Evolutionary conservation across 2,329 filamentous ascomycete species (phyloP).

Genomic region (Fusarium phyllophilum): DNA sequence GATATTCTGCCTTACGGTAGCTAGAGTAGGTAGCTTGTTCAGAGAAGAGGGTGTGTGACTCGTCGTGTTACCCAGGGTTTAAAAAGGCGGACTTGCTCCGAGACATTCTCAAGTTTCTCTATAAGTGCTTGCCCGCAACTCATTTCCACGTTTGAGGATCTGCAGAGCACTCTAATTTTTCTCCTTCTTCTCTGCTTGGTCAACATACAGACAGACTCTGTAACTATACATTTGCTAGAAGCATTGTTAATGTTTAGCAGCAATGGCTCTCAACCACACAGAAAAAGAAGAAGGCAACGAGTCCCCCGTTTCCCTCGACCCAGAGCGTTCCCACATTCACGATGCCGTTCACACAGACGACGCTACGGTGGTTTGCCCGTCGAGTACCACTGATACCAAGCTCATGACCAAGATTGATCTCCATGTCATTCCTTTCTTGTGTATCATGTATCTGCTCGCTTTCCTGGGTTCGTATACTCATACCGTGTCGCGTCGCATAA

Average conservation of each 20-base stretch:
- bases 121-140: constrained; percentile 17
- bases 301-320: constrained; percentile 36
- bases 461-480: constrained; percentile 62
- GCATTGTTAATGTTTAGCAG: background rate
- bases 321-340: constrained; percentile 28
- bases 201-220: constrained; percentile 2
- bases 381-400: constrained; percentile 69
- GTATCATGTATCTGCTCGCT: constrained; percentile 75
- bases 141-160: constrained; percentile 9
- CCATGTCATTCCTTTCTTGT: constrained; percentile 77
- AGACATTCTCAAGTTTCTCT: constrained; percentile 24
- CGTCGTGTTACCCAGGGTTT: constrained; percentile 4
- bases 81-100: constrained; percentile 21
- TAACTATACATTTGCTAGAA: background rate
- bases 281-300: constrained; percentile 38
- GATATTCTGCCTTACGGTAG: background rate
- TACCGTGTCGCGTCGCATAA: background rate
- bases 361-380: constrained; percentile 53
- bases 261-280: constrained; percentile 27
- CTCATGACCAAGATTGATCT: constrained; percentile 77
- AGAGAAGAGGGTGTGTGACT: constrained; percentile 22
- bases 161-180: constrained; percentile 10
- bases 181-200: background rate
- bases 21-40: background rate
- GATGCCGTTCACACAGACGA: constrained; percentile 29